Evolutionary conservation across 1,284 basidiomycete genomes (phyloP).

Genomic region (Malassezia arunalokei): DNA sequence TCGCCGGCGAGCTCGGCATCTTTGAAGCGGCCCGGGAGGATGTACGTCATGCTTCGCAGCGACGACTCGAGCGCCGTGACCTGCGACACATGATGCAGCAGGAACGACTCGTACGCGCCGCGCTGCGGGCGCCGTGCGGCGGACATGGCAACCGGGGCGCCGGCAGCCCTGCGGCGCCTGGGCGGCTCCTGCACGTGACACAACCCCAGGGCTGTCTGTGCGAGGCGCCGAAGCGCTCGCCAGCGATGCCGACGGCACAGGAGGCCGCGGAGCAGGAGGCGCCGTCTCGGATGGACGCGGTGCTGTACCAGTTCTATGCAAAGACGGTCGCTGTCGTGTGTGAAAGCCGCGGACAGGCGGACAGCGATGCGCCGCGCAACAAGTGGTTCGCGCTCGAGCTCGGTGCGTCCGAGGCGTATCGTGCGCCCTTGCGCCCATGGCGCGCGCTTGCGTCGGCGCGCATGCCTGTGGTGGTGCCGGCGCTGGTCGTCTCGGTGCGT

Average conservation of each 20-base stretch:
- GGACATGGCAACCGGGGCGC: not conserved
- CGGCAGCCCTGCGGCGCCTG: not conserved
- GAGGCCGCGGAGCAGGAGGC: constrained; percentile 2
- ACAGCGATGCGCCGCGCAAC: not conserved
- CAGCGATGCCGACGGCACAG: not conserved
- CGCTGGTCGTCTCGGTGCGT: constrained; percentile 6
- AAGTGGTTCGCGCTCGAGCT: constrained; percentile 12
- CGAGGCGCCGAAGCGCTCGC: not conserved
- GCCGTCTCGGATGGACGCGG: constrained; percentile 5
- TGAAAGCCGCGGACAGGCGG: constrained; percentile 4
- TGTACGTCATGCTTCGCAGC: constrained; percentile 78
- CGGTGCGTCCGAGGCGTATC: not conserved
- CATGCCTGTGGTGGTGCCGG: not conserved
- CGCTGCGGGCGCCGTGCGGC: not conserved
- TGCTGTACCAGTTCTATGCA: constrained; percentile 15
- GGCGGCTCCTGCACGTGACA: too few species aligned
- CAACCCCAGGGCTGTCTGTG: too few species aligned
- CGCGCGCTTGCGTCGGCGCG: constrained; percentile 1
- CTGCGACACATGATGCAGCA: constrained; percentile 40
- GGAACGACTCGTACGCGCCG: constrained; percentile 37
- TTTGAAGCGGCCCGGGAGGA: constrained; percentile 86
- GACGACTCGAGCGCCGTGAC: constrained; percentile 74
- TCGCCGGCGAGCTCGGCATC: constrained; percentile 65
- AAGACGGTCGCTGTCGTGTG: constrained; percentile 14
- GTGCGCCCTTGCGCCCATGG: constrained; percentile 9